phyloP scores from a whole-genome alignment of 179 eudicot species.

The Corrigiola litoralis region DNA sequence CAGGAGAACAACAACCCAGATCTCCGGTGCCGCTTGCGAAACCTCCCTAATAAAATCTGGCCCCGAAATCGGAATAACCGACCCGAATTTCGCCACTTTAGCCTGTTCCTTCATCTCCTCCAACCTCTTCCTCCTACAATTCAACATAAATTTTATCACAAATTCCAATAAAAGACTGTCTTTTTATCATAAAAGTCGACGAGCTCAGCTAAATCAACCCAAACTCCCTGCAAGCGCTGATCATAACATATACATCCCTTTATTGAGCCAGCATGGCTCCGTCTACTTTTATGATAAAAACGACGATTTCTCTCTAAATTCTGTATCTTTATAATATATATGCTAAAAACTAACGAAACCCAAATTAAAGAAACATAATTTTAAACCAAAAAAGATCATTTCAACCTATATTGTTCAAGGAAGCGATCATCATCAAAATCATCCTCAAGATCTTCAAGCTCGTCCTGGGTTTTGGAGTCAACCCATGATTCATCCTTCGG shows the following conservation, averaged over 20 bases:
- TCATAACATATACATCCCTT: too few species aligned
- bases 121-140: conserved; percentile 74
- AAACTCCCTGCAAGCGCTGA: too few species aligned
- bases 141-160: too few species aligned
- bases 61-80: conserved; percentile 74
- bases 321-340: too few species aligned
- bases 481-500: conserved; percentile 70
- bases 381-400: neutral
- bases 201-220: neutral
- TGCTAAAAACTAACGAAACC: neutral
- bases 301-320: too few species aligned
- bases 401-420: conserved; percentile 64
- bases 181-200: too few species aligned
- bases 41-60: conserved; percentile 91
- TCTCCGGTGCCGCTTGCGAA: conserved; percentile 83
- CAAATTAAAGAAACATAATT: neutral
- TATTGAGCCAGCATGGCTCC: too few species aligned
- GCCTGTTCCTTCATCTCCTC: conserved; percentile 68
- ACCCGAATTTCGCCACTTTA: conserved; percentile 74
- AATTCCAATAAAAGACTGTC: too few species aligned
- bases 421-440: conserved; percentile 88
- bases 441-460: conserved; percentile 87
- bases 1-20: conserved; percentile 84
- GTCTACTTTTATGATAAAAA: too few species aligned
- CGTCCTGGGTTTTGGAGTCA: conserved; percentile 67